Evolutionary conservation across 345 rosid genomes (phyloP).

Genomic region (Rhodamnia argentea): DNA sequence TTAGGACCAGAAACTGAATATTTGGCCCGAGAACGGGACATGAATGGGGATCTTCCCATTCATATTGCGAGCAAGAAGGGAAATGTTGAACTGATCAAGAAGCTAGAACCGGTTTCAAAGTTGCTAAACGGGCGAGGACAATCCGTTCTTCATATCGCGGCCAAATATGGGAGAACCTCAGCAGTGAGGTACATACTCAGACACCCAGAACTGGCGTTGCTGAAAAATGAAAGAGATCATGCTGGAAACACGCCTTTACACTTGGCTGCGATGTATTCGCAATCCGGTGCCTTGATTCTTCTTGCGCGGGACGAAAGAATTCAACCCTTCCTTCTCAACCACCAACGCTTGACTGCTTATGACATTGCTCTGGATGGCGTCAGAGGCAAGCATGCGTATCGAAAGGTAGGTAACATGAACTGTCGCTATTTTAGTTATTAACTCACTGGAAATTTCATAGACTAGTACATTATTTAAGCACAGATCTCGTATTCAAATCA

Average conservation of each 20-base stretch:
- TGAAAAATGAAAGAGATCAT: not conserved
- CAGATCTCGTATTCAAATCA: too few species aligned
- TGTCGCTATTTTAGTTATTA: not conserved
- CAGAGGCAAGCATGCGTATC: accelerated
- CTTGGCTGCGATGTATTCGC: not conserved
- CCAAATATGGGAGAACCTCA: not conserved
- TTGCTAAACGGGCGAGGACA: not conserved
- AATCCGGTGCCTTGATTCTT: accelerated
- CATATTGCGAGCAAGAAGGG: too few species aligned
- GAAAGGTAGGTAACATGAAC: not conserved
- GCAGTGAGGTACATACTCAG: not conserved
- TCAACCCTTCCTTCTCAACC: not conserved
- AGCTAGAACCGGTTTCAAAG: not conserved
- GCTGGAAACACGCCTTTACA: not conserved
- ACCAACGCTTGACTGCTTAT: not conserved
- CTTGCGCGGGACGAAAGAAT: not conserved
- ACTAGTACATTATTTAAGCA: not conserved
- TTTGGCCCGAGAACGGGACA: too few species aligned
- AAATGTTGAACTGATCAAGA: too few species aligned
- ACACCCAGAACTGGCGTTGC: not conserved
- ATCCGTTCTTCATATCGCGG: not conserved
- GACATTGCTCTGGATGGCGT: accelerated
- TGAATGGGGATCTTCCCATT: too few species aligned
- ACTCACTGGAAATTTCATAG: not conserved
- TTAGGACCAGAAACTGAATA: too few species aligned